Conservation (phyloP, 495 filamentous ascomycete genomes). For the Cenococcum geophilum region DNA sequence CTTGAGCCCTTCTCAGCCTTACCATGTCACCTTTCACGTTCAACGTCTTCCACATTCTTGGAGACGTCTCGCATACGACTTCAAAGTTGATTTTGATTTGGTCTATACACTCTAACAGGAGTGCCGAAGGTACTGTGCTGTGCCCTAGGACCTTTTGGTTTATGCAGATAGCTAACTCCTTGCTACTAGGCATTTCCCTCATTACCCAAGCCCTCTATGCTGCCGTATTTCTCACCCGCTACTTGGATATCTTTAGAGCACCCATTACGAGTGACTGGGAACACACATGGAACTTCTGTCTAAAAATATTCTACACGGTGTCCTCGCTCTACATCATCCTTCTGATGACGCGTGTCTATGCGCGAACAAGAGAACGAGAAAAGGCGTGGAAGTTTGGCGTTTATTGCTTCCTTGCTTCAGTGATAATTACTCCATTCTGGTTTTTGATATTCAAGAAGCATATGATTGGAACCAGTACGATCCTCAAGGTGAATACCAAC, state of each 20-base stretch:
- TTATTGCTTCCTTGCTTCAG: slow-evolving; percentile 53
- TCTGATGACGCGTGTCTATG: slow-evolving; percentile 79
- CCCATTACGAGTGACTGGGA: slow-evolving; percentile 20
- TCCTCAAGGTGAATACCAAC: slow-evolving; percentile 48
- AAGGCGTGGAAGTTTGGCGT: slow-evolving; percentile 81
- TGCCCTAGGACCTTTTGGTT: background rate
- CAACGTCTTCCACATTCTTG: slow-evolving; percentile 73
- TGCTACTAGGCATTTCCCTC: slow-evolving; percentile 69
- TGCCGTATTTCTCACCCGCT: slow-evolving; percentile 77
- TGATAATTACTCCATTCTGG: slow-evolving; percentile 58
- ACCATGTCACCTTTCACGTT: slow-evolving; percentile 24
- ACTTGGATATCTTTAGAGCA: slow-evolving; percentile 68
- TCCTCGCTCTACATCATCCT: slow-evolving; percentile 83
- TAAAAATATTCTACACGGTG: slow-evolving; percentile 81
- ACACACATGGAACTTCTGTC: slow-evolving; percentile 57
- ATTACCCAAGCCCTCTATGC: slow-evolving; percentile 88
- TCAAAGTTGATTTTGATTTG: slow-evolving; percentile 87
- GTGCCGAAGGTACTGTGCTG: slow-evolving; percentile 65
- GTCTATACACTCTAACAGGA: slow-evolving; percentile 81
- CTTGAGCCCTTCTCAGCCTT: too few relatives aligned
- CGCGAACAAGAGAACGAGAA: slow-evolving; percentile 83
- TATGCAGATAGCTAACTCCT: slow-evolving; percentile 17
- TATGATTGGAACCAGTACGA: slow-evolving; percentile 36
- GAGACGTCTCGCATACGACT: slow-evolving; percentile 72
- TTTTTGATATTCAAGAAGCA: slow-evolving; percentile 53